phyloP scores from a whole-genome alignment of 2,329 filamentous ascomycete genomes.

The Plenodomus biglobosus region DNA sequence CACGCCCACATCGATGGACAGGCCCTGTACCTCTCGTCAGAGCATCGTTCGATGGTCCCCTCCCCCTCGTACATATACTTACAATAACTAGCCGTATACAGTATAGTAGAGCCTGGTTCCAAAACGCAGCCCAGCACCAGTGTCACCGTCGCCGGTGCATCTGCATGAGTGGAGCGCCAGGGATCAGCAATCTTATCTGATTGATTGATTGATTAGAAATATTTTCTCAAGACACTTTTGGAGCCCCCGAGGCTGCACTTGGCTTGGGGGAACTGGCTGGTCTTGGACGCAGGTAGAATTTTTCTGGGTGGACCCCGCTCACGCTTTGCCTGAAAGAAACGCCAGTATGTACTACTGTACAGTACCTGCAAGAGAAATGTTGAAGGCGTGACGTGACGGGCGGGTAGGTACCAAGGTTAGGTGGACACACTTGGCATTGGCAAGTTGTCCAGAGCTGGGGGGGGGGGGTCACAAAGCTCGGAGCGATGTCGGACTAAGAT shows the following conservation, averaged over 20 bases:
- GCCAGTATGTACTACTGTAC: no score
- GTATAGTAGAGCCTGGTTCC: no score
- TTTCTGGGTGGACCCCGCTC: slow-evolving; percentile 31
- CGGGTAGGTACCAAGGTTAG: no score
- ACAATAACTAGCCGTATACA: slow-evolving; percentile 18
- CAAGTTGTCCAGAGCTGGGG: no score
- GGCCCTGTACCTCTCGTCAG: slow-evolving; percentile 26
- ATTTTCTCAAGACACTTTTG: no score
- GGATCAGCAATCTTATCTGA: slow-evolving; percentile 15
- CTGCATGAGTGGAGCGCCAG: slow-evolving; percentile 1
- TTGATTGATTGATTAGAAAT: neutral
- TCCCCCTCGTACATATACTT: no score
- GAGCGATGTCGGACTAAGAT: slow-evolving; percentile 11
- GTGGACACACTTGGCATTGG: no score
- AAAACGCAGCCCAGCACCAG: slow-evolving; percentile 19
- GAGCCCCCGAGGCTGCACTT: neutral
- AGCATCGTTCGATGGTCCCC: slow-evolving; percentile 32
- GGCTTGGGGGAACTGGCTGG: slow-evolving; percentile 5
- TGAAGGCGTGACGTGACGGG: slow-evolving; percentile 23
- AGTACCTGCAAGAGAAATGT: slow-evolving; percentile 7
- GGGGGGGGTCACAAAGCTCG: slow-evolving; percentile 5
- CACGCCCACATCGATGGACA: slow-evolving; percentile 23
- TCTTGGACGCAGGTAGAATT: slow-evolving; percentile 34
- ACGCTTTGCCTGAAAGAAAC: no score
- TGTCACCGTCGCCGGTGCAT: slow-evolving; percentile 13